Base-by-base conservation (phyloP, 2,329 filamentous ascomycete species). In the Trichoderma pleuroti region DNA sequence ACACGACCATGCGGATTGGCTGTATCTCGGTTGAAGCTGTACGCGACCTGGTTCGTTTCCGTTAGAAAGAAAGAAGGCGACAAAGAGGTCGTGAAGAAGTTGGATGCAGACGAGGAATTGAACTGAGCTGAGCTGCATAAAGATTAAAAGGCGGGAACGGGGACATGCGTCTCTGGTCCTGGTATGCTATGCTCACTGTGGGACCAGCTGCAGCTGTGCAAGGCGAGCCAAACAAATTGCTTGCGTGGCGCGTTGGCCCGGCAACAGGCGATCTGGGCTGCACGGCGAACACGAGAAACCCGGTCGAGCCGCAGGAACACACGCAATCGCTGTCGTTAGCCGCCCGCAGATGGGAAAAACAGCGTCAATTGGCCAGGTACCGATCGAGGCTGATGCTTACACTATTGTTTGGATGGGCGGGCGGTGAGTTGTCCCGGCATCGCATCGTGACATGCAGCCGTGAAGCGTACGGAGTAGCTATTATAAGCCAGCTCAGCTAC, bases 351-450 rank as follows among this genome's bases (percentile, higher is more conserved):
- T n/a, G 42, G 34, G 10, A 59, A 34, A 34, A 9, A 32, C 24
- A 16, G 34, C n/a, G 57, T 54, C 49, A 28, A 56, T 63, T 54
- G 49, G 71, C 46, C 46, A 72, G 39, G 36, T 39, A 60, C 42
- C 65, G 56, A 68, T 60, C 46, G 70, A 63, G 32, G 68, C 71
- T 39, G 74, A 72, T 16, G 65, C 65, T 68, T 68, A n/a, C n/a
- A n/a, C n/a, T n/a, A 68, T 60, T 34, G 3, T 42, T 24, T 18
- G 16, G 26, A 24, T 57, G 52, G 46, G 12, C n/a, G 46, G 46
- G 63, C 63, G 63, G 28, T 49, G 42, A n/a, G 46, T 52, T 52
- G 12, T 21, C 46, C 46, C 46, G 46, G 46, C 46, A 52, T 52
- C 46, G 46, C 21, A 21, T 52, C 46, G 46, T 52, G 46, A 52